Conservation (phyloP, 495 filamentous ascomycete species). For the Aspergillus carlsbadensis region DNA sequence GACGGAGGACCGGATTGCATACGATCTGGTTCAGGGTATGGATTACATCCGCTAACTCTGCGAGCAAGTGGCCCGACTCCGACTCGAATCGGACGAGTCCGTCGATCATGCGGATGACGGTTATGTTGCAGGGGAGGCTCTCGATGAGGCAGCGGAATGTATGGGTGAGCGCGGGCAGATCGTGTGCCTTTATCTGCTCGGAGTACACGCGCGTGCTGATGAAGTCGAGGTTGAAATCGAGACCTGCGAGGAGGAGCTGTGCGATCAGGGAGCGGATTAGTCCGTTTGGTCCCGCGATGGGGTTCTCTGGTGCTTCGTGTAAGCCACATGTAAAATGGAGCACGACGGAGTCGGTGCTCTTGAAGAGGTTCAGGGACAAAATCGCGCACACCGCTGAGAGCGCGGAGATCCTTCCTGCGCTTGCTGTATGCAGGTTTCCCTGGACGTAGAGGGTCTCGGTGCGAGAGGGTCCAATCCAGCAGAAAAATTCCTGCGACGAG, state of each 20-base stretch:
- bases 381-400: slow-evolving; percentile 17
- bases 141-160: slow-evolving; percentile 9
- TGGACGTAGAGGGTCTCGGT: background rate
- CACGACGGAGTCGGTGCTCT: slow-evolving; percentile 5
- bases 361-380: slow-evolving; percentile 13
- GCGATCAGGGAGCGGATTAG: slow-evolving; percentile 14
- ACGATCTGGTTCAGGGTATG: background rate
- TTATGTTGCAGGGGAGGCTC: slow-evolving; percentile 3
- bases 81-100: background rate
- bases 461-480: background rate
- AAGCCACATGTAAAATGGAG: slow-evolving; percentile 13
- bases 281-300: slow-evolving; percentile 8
- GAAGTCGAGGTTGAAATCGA: slow-evolving; percentile 10
- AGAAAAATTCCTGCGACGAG: background rate
- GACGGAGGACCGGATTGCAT: background rate
- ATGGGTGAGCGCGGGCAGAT: slow-evolving; percentile 5
- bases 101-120: slow-evolving; percentile 8
- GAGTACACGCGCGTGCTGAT: slow-evolving; percentile 11
- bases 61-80: background rate
- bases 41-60: background rate
- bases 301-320: background rate
- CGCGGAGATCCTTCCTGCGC: background rate
- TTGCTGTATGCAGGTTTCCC: background rate
- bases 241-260: slow-evolving; percentile 7
- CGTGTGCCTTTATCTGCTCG: slow-evolving; percentile 4